Evolutionary conservation across 1,139 yeast genomes (phyloP), one percentile per base, ranked within the genome.

Genomic region (Geotrichum cucujoidarum): DNA sequence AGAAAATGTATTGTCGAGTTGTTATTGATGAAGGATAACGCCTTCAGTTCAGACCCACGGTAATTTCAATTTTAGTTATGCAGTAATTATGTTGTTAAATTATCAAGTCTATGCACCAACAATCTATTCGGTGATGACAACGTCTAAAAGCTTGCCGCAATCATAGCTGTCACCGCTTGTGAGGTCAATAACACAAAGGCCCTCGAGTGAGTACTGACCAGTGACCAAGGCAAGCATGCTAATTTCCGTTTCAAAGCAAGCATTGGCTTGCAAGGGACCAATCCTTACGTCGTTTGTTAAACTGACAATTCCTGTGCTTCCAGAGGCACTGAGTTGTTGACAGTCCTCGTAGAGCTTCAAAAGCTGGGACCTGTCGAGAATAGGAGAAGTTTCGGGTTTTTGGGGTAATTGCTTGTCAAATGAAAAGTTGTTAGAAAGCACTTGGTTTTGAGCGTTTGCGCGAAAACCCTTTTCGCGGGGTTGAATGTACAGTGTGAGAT

Each of bases 101-200:
- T 47, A 43, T 34, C 14, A 24, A 6, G 21, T 14, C 33, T 31
- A 17, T 22, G 14, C 29, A 5, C 29, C 10, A 25, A 27, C n/a
- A n/a, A n/a, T n/a, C 47, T 42, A 52, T 40, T 59, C 60, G 34
- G 70, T 70, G 14, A 84, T 89, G 53, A 82, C 76, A 1, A 86
- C 84, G 58, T 84, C 90, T 18, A 85, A 71, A 46, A 84, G 66
- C 53, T 78, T 76, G 1, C 89, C 90, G 60, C 86, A 82, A 54
- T 81, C 90, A 55, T 81, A 72, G 1, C 81, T 78, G 53, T 84
- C 92, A 2, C 92, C 89, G 24, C 80, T 74, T 34, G 63, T 62
- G 10, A 80, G 69, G 59, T 86, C 95, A 46, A 81, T 74, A 7
- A 86, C 70, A 50, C 77, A 76, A 16, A 83, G 72, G 1, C 88